These are phyloP conservation scores for Apiotrichum mycotoxinovorans DNA, from an alignment of 1,284 basidiomycete species.

Conservation along the genomic window DNA sequence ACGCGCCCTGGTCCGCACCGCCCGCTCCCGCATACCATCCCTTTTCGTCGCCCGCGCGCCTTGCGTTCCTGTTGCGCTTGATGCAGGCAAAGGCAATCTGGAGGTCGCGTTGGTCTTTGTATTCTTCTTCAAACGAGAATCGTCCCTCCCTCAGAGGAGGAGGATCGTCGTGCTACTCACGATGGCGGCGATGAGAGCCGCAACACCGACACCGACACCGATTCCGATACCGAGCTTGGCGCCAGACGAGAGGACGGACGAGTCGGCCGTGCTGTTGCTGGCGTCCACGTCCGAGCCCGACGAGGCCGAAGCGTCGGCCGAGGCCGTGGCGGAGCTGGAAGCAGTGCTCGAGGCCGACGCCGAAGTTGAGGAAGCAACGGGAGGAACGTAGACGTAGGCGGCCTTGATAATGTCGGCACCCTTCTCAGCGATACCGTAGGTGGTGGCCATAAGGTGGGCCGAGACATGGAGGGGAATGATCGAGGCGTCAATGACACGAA, in stretches of 20 bases:
- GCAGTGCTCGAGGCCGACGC: not conserved
- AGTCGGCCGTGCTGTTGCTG: not conserved
- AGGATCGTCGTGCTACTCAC: conserved; percentile 6
- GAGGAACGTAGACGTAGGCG: conserved; percentile 6
- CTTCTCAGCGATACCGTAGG: conserved; percentile 69
- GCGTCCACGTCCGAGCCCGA: conserved; percentile 17
- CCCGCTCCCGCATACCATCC: conserved; percentile 27
- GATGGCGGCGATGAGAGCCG: conserved; percentile 32
- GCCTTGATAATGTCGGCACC: conserved; percentile 61
- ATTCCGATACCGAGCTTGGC: conserved; percentile 44
- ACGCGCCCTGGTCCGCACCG: conserved; percentile 16
- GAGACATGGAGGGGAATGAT: conserved; percentile 52
- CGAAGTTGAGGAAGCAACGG: conserved; percentile 7
- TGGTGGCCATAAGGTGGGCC: conserved; percentile 52
- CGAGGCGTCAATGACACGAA: conserved; percentile 52
- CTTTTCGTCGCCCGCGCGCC: conserved; percentile 24
- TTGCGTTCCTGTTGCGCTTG: conserved; percentile 27
- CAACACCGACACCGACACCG: conserved; percentile 38
- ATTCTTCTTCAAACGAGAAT: no score
- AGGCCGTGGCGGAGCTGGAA: conserved; percentile 15
- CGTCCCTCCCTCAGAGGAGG: not conserved
- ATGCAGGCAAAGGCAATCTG: conserved; percentile 24
- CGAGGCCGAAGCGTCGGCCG: conserved; percentile 33
- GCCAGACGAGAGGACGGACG: conserved; percentile 15
- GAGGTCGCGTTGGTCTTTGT: not conserved